These are phyloP conservation scores for Daucus carota DNA, from an alignment of 129 eudicot species.

Conservation along the genomic window DH1_v3.0 NC_030383.2:48134501-48135000, in stretches of 20 bases:
- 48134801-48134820: background rate
- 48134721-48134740: constrained; percentile 47
- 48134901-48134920: constrained; percentile 41
- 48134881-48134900: constrained; percentile 52
- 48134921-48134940: constrained; percentile 50
- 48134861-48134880: constrained; percentile 34
- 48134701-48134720: constrained; percentile 13
- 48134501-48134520: constrained; percentile 39
- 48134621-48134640: constrained; percentile 14
- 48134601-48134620: constrained; percentile 4
- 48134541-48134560: constrained; percentile 39
- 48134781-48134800: constrained; percentile 25
- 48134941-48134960: constrained; percentile 39
- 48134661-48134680: background rate
- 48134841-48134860: background rate
- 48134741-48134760: constrained; percentile 56
- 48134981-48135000: constrained; percentile 42
- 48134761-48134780: constrained; percentile 46
- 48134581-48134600: constrained; percentile 12
- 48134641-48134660: constrained; percentile 17
- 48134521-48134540: constrained; percentile 43
- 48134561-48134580: constrained; percentile 24
- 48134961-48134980: constrained; percentile 43
- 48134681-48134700: background rate
- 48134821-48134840: background rate